Percentiles rank a stretch among this genome's conserved stretches.
These are phyloP conservation scores for Claviceps digitariae DNA, from an alignment of 2,329 filamentous ascomycete genomes.

Conservation along the genomic window DNA sequence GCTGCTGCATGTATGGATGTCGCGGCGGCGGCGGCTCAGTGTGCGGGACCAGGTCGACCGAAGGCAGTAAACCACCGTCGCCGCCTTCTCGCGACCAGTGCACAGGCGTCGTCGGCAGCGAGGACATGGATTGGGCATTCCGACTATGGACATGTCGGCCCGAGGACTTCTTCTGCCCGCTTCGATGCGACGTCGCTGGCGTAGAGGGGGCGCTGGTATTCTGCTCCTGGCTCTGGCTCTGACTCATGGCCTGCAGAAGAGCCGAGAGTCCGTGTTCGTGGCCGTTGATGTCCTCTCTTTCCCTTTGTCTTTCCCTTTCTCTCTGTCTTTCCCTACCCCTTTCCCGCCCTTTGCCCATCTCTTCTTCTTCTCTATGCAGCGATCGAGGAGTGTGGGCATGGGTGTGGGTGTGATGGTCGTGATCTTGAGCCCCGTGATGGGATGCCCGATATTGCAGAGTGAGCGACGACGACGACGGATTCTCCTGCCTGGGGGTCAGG, in stretches of 20 bases:
- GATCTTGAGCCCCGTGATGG: not conserved
- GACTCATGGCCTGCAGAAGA: slow-evolving; percentile 66
- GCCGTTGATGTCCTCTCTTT: slow-evolving; percentile 1
- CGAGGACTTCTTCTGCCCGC: slow-evolving; percentile 31
- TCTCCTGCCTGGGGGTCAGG: slow-evolving; percentile 42
- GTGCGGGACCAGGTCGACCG: slow-evolving; percentile 47
- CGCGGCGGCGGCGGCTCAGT: slow-evolving; percentile 33
- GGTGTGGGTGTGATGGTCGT: slow-evolving; percentile 26
- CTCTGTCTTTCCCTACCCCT: too few species aligned
- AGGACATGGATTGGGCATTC: slow-evolving; percentile 72
- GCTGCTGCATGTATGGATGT: slow-evolving; percentile 26
- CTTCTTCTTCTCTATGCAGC: not conserved
- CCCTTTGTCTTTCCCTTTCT: slow-evolving; percentile 3
- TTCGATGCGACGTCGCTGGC: slow-evolving; percentile 36
- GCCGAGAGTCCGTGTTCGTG: slow-evolving; percentile 56
- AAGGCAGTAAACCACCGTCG: slow-evolving; percentile 38
- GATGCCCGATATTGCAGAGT: slow-evolving; percentile 33
- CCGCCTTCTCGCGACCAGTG: slow-evolving; percentile 34
- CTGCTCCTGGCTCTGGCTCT: slow-evolving; percentile 44
- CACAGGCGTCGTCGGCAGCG: slow-evolving; percentile 65
- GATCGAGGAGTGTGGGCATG: slow-evolving; percentile 38
- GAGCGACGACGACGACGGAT: slow-evolving; percentile 21
- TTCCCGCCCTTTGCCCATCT: slow-evolving; percentile 10
- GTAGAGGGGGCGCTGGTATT: slow-evolving; percentile 63
- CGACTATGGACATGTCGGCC: slow-evolving; percentile 48